Evolutionary conservation across 306 rosid species (phyloP), one percentile per base, ranked within the genome.

Genomic region (Vachellia collinsii): DNA sequence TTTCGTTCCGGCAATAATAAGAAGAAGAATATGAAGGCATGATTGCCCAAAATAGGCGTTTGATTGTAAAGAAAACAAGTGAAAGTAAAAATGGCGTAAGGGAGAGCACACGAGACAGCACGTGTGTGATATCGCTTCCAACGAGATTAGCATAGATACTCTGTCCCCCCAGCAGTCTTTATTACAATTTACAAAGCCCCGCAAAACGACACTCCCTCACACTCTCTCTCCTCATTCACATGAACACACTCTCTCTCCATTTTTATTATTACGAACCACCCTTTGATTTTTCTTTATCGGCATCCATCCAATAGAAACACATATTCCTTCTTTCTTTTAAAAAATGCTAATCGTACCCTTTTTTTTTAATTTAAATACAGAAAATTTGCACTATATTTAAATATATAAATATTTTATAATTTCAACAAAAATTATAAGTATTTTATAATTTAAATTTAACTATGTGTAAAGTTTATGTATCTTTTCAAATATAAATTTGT

Each of bases 101-200:
- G 34, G 34, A 29, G 58, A 54, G 58, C 79, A 82, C 85, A 86
- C 77, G 83, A 88, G 85, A 53, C 37, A 14, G 74, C 94, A 88
- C 92, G 91, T 92, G 91, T 13, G 41, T 14, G 48, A 43, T 12
- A 47, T 74, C 79, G 43, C 81, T 76, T 78, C 59, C 16, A 70
- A 43, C 82, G 62, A 73, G 86, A 80, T 87, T 78, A 69, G 78
- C 76, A 79, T 44, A 65, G 84, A 88, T 83, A 11, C 58, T 68
- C 42, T 72, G 62, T 76, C 10, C 74, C 72, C 3, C 20, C 34
- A 39, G 42, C 38, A 10, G 75, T 46, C 77, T 83, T 72, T 78
- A 23, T 80, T 59, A 25, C 63, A 56, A 41, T 56, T 29, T 4
- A 9, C 34, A 36, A 78, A 12, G 34, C 5, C 59, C 59, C 69